phyloP scores from a whole-genome alignment of 2,329 filamentous ascomycete species.

The Trichoderma atroviride region DNA sequence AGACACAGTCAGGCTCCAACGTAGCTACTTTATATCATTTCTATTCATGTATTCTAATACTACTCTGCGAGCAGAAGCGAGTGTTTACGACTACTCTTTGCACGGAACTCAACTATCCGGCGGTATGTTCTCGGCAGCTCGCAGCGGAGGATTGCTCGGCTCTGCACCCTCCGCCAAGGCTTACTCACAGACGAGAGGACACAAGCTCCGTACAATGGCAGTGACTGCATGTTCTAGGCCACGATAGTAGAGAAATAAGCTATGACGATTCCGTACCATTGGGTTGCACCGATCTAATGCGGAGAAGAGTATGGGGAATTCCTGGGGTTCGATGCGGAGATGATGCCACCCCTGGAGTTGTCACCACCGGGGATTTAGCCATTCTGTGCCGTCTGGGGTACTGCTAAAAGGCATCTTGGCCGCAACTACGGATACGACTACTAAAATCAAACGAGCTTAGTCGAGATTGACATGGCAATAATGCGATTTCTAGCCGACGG shows the following conservation, averaged over 20 bases:
- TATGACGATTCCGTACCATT: not conserved
- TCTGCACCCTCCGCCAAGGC: not conserved
- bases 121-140: not conserved
- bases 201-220: not conserved
- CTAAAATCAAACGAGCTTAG: not conserved
- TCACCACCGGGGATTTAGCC: constrained; percentile 6
- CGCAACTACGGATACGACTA: not conserved
- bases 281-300: constrained; percentile 21
- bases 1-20: not conserved
- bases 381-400: constrained; percentile 1
- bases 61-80: not conserved
- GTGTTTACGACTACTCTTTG: not conserved
- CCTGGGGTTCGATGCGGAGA: constrained; percentile 19
- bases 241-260: not conserved
- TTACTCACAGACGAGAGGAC: not conserved
- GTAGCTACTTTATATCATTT: not conserved
- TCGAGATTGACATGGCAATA: not conserved
- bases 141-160: constrained; percentile 20
- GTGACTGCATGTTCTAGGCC: not conserved
- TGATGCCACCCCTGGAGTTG: not conserved
- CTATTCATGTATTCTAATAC: not conserved
- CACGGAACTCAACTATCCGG: constrained; percentile 1
- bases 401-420: not conserved
- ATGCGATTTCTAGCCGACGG: constrained; percentile 7
- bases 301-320: not conserved